Evolutionary conservation across 139 green algal genomes (phyloP), one percentile per base, ranked within the genome.

Genomic region (Tetradesmus lagerheimii): DNA sequence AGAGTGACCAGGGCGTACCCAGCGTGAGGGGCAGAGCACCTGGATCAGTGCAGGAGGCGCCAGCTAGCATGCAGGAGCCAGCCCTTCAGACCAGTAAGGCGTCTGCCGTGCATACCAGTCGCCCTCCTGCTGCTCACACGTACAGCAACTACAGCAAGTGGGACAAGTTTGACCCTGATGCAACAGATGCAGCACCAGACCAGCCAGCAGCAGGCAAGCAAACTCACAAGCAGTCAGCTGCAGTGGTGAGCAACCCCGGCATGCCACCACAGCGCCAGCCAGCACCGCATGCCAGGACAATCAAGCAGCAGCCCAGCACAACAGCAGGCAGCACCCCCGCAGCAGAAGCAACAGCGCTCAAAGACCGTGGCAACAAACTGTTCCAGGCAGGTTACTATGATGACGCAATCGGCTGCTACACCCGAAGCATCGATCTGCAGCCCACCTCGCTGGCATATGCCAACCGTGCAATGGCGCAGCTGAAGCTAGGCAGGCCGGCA

Each of bases 101-200:
- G 47, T 34, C 50, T 34, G 41, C 31, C 87, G 79, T 71, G 45
- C 34, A 25, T 16, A 71, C 31, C 31, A 45, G 14, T 29, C 12
- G 45, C 3, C n/a, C 50, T 82, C 88, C 95, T 20, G 95, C 94
- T 12, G 83, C 90, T 2, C 95, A 97, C 93, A 97, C 95, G 0
- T 95, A 97, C 87, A 62, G 93, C 16, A 91, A 92, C 20, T 93
- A 93, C 80, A 80, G 75, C 78, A 96, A 96, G 64, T 97, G 95
- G 95, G 94, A 97, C 81, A 94, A 94, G 53, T 95, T 97, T 85
- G 94, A 97, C 74, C 91, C 94, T 2, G 95, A 97, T 41, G 92
- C 93, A 0, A 92, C 92, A 18, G 39, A 41, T 43, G 41, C 38
- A 83, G 78, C 53, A 41, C 23, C 64, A 64, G 79, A 62, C 43